A percentile compares a stretch with the other conserved stretches of the same genome.
Evolutionary conservation across 805 yeast species (phyloP).

Genomic region (Kazachstania psychrophila): DNA sequence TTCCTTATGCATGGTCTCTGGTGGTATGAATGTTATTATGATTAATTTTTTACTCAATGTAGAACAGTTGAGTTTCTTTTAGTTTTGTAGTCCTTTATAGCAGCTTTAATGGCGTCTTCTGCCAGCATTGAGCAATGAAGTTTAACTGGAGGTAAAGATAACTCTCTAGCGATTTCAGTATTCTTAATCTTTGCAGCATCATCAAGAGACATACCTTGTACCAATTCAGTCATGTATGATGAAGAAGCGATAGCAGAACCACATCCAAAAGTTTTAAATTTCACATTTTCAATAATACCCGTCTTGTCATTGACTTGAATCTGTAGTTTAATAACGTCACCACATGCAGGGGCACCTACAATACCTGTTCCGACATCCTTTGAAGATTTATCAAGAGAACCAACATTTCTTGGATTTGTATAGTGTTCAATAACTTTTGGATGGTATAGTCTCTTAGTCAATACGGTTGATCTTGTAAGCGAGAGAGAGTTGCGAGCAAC

Average conservation of each 20-base stretch:
- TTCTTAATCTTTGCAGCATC: slow-evolving; percentile 91
- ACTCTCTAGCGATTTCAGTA: slow-evolving; percentile 88
- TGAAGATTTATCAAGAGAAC: slow-evolving; percentile 72
- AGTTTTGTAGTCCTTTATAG: slow-evolving; percentile 86
- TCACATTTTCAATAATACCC: slow-evolving; percentile 89
- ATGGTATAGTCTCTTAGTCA: slow-evolving; percentile 42
- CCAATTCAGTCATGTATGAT: slow-evolving; percentile 89
- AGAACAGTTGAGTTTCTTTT: slow-evolving; percentile 45
- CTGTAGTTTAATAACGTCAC: slow-evolving; percentile 97
- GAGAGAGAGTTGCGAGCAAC: background rate
- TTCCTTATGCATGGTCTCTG: too few species aligned
- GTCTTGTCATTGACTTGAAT: slow-evolving; percentile 85
- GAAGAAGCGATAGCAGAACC: slow-evolving; percentile 97
- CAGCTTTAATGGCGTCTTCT: slow-evolving; percentile 96
- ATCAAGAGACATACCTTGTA: slow-evolving; percentile 87
- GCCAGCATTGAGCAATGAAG: slow-evolving; percentile 98
- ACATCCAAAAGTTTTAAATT: slow-evolving; percentile 98
- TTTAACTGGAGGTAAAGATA: slow-evolving; percentile 93
- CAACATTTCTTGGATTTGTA: slow-evolving; percentile 94
- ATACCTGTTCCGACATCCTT: slow-evolving; percentile 87
- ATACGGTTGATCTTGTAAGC: background rate
- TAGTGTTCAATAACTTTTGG: slow-evolving; percentile 94
- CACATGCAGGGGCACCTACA: slow-evolving; percentile 99
- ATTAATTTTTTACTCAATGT: too few species aligned
- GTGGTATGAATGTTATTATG: too few species aligned